These are phyloP conservation scores for Russula lepida DNA, from an alignment of 768 basidiomycete species.

Conservation along the genomic window DNA sequence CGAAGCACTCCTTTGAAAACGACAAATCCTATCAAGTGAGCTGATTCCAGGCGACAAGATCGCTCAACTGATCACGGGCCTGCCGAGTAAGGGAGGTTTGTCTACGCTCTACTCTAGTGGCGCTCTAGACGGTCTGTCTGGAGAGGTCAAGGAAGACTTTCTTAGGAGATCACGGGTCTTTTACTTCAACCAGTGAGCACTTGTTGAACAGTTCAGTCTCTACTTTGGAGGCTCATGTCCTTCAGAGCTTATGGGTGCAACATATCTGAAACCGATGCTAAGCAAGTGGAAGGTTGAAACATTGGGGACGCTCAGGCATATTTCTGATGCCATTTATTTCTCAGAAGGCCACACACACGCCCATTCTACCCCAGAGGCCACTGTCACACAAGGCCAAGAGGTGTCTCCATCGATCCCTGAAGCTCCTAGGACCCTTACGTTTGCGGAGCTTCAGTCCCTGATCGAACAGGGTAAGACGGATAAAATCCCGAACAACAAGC, in stretches of 20 bases:
- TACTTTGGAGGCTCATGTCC: neutral
- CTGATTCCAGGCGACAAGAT: neutral
- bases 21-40: conserved; percentile 56
- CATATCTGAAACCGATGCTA: conserved; percentile 8
- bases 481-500: conserved; percentile 70
- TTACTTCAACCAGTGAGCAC: conserved; percentile 57
- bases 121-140: conserved; percentile 29
- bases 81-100: conserved; percentile 52
- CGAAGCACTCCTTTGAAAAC: conserved; percentile 42
- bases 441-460: conserved; percentile 59
- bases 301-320: neutral
- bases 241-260: conserved; percentile 3
- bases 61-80: neutral
- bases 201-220: neutral
- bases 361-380: neutral
- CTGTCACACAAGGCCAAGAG: neutral
- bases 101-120: conserved; percentile 43
- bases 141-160: conserved; percentile 39
- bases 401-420: conserved; percentile 5
- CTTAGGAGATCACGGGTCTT: conserved; percentile 52
- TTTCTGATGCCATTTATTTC: neutral
- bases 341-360: neutral
- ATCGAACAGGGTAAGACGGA: conserved; percentile 66
- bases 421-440: conserved; percentile 42
- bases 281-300: conserved; percentile 10